These are phyloP conservation scores for Nicotiana benthamiana DNA, from an alignment of 257 asterid genomes.

Conservation along the genomic window DNA sequence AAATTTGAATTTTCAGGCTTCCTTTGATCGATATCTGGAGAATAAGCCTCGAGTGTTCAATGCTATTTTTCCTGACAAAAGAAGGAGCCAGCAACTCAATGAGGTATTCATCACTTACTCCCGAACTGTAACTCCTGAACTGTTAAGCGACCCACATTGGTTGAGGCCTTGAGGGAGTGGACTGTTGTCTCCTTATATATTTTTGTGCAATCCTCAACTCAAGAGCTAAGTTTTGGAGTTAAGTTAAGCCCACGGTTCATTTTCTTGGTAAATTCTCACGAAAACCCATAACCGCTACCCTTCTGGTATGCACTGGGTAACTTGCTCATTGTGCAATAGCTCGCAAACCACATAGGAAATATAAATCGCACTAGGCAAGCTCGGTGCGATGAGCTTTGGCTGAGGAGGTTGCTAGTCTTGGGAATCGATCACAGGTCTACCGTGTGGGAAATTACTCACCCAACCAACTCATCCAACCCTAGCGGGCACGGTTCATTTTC, in stretches of 20 bases:
- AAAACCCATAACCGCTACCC: too few species aligned
- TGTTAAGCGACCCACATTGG: neutral
- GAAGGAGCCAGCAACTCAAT: slow-evolving; percentile 68
- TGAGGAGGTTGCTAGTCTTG: too few species aligned
- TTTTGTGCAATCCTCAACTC: neutral
- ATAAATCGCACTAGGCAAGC: too few species aligned
- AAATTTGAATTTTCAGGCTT: slow-evolving; percentile 43
- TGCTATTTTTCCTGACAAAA: slow-evolving; percentile 88
- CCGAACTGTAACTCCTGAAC: neutral
- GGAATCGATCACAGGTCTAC: too few species aligned
- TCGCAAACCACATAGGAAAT: too few species aligned
- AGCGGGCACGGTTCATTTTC: neutral
- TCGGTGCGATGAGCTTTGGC: too few species aligned
- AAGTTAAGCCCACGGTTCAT: neutral
- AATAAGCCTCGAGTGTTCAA: slow-evolving; percentile 73
- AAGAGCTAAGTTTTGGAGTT: neutral
- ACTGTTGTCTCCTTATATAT: neutral
- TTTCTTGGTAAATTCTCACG: neutral
- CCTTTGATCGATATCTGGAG: slow-evolving; percentile 81
- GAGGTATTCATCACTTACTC: slow-evolving; percentile 36
- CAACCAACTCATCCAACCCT: too few species aligned
- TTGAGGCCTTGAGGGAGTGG: too few species aligned
- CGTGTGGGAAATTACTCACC: too few species aligned
- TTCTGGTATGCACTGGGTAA: too few species aligned
- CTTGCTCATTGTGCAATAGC: too few species aligned